Percentiles rank a stretch among this genome's conserved stretches.
phyloP scores from a whole-genome alignment of 768 basidiomycete genomes.

The Tulasnella sp. region DNA sequence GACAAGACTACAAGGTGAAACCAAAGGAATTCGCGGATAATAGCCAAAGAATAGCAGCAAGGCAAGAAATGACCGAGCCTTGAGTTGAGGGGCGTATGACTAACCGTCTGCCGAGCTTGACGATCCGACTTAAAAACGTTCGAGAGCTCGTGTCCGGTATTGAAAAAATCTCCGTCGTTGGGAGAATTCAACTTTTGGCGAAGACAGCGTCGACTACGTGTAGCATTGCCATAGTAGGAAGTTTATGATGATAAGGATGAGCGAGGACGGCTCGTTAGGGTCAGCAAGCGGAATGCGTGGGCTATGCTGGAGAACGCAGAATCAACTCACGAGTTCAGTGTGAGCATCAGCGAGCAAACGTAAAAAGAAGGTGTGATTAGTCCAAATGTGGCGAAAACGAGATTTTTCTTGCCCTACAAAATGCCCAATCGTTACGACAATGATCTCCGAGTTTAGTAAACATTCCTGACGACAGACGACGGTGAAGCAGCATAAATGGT shows the following conservation, averaged over 20 bases:
- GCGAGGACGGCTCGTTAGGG: background rate
- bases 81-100: background rate
- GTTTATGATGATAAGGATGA: background rate
- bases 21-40: background rate
- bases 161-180: background rate
- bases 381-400: background rate
- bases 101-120: background rate
- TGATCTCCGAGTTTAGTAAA: background rate
- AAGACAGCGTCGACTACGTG: background rate
- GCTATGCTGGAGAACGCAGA: background rate
- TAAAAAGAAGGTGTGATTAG: background rate
- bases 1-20: background rate
- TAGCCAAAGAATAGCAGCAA: too few species aligned
- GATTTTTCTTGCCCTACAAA: background rate
- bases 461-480: background rate
- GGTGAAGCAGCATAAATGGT: background rate
- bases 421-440: background rate
- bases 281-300: background rate
- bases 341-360: slow-evolving; percentile 15
- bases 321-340: slow-evolving; percentile 17
- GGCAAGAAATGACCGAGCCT: background rate
- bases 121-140: background rate
- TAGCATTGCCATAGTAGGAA: background rate
- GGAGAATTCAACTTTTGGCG: background rate
- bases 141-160: background rate